phyloP scores from a whole-genome alignment of 23 red algal species.

The Gracilaria gracilis region DNA sequence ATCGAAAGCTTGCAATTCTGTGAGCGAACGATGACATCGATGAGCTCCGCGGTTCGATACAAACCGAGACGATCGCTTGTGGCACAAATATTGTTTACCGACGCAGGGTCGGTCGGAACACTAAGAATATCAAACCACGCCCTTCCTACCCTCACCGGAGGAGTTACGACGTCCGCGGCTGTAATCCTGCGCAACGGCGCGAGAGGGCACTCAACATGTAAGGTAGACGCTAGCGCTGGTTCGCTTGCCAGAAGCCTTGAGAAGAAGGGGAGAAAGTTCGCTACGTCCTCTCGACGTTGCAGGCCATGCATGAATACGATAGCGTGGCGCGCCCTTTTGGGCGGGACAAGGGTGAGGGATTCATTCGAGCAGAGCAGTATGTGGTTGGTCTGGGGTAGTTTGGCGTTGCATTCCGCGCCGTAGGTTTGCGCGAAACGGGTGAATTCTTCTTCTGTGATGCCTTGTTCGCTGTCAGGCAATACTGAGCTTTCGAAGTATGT shows the following conservation, averaged over 20 bases:
- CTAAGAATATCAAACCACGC: conserved; percentile 1
- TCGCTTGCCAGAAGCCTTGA: not conserved
- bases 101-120: not conserved
- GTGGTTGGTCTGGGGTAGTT: not conserved
- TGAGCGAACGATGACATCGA: conserved; percentile 1
- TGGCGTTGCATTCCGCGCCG: not conserved
- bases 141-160: not conserved
- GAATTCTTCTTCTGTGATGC: not conserved
- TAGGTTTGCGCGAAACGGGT: not conserved
- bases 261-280: not conserved
- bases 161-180: not conserved
- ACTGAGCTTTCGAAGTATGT: not conserved
- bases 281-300: not conserved
- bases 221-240: not conserved
- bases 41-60: not conserved
- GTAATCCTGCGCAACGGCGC: not conserved
- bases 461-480: not conserved
- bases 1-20: not conserved
- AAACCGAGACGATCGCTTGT: not conserved
- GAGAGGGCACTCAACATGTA: not conserved
- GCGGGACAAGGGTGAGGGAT: not conserved
- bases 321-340: not conserved
- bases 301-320: not conserved
- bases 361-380: not conserved
- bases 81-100: not conserved